Evolutionary conservation across 345 rosid genomes (phyloP).

Genomic region (Syzygium oleosum): DNA sequence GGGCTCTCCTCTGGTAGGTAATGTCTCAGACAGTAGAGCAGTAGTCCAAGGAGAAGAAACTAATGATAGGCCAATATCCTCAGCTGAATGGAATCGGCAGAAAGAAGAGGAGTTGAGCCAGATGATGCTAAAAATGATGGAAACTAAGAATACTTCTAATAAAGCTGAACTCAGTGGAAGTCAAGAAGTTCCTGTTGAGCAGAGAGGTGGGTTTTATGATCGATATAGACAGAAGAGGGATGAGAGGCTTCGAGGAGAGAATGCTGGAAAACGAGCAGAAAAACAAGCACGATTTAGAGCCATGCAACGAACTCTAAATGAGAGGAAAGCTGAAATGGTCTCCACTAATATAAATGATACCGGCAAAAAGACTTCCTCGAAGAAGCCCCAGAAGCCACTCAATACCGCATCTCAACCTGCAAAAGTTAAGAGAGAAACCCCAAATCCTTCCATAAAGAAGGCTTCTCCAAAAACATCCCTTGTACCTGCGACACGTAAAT

Average conservation of each 20-base stretch:
- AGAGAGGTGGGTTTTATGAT: slow-evolving; percentile 49
- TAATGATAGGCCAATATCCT: slow-evolving; percentile 15
- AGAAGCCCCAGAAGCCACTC: slow-evolving; percentile 20
- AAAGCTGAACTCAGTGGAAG: slow-evolving; percentile 13
- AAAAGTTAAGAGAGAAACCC: slow-evolving; percentile 26
- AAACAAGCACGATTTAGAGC: slow-evolving; percentile 44
- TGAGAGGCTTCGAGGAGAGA: slow-evolving; percentile 50
- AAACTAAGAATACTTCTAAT: slow-evolving; percentile 12
- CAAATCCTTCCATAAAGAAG: slow-evolving; percentile 25
- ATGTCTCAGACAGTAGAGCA: slow-evolving; percentile 11
- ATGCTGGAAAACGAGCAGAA: slow-evolving; percentile 36
- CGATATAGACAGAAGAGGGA: slow-evolving; percentile 52
- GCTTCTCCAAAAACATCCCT: slow-evolving; percentile 28
- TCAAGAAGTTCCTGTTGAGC: slow-evolving; percentile 22
- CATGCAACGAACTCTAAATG: slow-evolving; percentile 36
- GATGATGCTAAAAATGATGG: slow-evolving; percentile 44
- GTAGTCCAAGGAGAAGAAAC: slow-evolving; percentile 15
- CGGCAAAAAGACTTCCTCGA: slow-evolving; percentile 19
- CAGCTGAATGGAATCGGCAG: slow-evolving; percentile 42
- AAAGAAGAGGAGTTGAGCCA: slow-evolving; percentile 49
- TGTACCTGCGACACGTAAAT: slow-evolving; percentile 38
- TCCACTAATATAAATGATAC: slow-evolving; percentile 19
- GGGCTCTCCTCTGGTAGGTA: slow-evolving; percentile 7
- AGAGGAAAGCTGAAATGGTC: slow-evolving; percentile 43
- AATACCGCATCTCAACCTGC: slow-evolving; percentile 24